Base-by-base conservation (phyloP, 495 filamentous ascomycete genomes). In the Daldinia childiae region DNA sequence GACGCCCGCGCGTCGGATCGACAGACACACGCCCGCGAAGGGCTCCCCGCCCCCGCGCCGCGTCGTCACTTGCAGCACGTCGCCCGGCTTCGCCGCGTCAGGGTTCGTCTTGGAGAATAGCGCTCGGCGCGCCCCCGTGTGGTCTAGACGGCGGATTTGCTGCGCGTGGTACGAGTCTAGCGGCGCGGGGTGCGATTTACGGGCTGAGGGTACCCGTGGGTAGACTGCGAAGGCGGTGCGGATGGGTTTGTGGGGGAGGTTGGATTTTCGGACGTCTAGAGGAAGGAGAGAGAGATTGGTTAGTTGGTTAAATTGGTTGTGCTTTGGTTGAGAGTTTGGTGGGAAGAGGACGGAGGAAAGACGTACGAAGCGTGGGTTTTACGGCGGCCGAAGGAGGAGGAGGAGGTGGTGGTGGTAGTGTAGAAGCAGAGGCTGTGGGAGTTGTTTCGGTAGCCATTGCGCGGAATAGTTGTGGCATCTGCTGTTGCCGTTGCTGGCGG, bases 31-130 rank as follows among this genome's bases (percentile, higher is more conserved):
- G 30, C 95, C 95, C 14, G 93, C 86, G 79, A 97, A 98, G 0
- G 95, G 94, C 74, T 97, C 94, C 87, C 91, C 71, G 79, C 79
- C 72, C 89, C 93, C 88, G 90, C 66, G 79, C 76, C 72, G 90
- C 88, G 82, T 90, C 84, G 79, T 93, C 39, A 97, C 91, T 60
- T 93, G 91, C n/a, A 99, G 83, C 68, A 98, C 92, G 80, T 99
- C 95, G 66, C 95, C 95, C 6, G 88, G 83, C 66, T 89, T 87
- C 30, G 90, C 91, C 69, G 87, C 86, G 78, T 97, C 91, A 19
- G 85, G 86, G 79, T 93, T 95, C 30, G 81, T 76, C 55, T 89
- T 89, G 66, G 90, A 86, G 82, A 98, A 97, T 29, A 98, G 88
- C 29, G 89, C 87, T 56, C 88, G 90, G 15, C 94, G 91, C 30